Evolutionary conservation across 2,329 filamentous ascomycete genomes (phyloP).

Genomic region (Aspergillus calidoustus): DNA sequence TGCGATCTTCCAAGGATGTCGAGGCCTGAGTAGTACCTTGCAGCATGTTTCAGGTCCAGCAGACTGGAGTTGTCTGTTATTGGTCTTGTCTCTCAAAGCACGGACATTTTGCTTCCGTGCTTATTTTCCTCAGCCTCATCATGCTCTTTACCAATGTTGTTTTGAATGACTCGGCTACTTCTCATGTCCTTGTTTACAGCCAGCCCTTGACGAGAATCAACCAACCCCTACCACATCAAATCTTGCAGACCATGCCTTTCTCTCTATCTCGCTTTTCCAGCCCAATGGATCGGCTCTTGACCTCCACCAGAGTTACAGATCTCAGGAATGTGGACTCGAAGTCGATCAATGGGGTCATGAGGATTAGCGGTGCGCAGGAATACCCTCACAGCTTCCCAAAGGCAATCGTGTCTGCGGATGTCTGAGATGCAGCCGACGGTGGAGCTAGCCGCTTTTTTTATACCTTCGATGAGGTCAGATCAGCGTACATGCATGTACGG

Average conservation of each 20-base stretch:
- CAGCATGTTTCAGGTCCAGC: constrained; percentile 22
- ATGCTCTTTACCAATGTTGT: not conserved
- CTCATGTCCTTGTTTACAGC: not conserved
- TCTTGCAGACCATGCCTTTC: not conserved
- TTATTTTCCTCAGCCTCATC: constrained; percentile 6
- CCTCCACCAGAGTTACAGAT: not conserved
- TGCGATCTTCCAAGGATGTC: constrained; percentile 13
- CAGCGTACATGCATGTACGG: constrained; percentile 13
- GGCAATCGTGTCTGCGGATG: constrained; percentile 7
- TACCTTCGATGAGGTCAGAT: not conserved
- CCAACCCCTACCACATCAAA: not conserved
- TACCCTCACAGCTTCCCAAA: constrained; percentile 5
- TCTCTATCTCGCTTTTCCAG: not conserved
- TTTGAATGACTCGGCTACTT: not conserved
- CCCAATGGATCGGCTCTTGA: not conserved
- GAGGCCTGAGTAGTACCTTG: constrained; percentile 22
- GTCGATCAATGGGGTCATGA: not conserved
- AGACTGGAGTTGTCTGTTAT: not conserved
- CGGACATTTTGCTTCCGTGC: constrained; percentile 1
- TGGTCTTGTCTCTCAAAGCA: not conserved
- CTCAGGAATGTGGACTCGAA: constrained; percentile 14
- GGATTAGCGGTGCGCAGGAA: constrained; percentile 13
- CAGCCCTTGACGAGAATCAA: not conserved
- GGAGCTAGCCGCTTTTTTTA: constrained; percentile 2
- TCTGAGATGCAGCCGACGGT: constrained; percentile 9